Base-by-base conservation (phyloP, 139 green algal species). In the Haematococcus lacustris region DNA sequence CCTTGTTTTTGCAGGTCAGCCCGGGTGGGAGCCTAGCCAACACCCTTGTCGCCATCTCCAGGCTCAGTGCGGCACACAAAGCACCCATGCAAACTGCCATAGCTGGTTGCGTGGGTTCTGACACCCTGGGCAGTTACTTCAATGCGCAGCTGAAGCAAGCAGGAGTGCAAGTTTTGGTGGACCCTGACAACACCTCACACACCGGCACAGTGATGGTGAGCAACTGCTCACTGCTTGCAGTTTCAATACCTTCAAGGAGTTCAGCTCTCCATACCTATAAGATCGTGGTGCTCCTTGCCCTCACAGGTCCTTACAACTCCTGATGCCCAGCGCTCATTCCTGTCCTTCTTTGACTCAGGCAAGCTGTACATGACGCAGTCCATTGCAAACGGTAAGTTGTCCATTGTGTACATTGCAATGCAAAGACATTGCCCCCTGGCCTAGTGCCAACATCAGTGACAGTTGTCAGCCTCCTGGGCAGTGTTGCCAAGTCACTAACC, bases 241-340 rank as follows among this genome's bases (percentile, higher is more conserved):
- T n/a, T n/a, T n/a, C n/a, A n/a, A n/a, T n/a, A n/a, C n/a, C n/a
- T n/a, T n/a, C n/a, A n/a, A n/a, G n/a, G n/a, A n/a, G n/a, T n/a
- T n/a, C n/a, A n/a, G n/a, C n/a, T n/a, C n/a, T n/a, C n/a, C n/a
- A n/a, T n/a, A n/a, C n/a, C n/a, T n/a, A n/a, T n/a, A n/a, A n/a
- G n/a, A n/a, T n/a, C n/a, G n/a, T n/a, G n/a, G n/a, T n/a, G n/a
- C n/a, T n/a, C n/a, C n/a, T n/a, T n/a, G n/a, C n/a, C n/a, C n/a
- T n/a, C n/a, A 3, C 73, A 72, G 28, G 93, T 98, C 33, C 78
- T 98, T 26, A 96, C 90, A 23, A 96, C 90, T 0, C 83, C 86
- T 1, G 93, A 98, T 74, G 93, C 92, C 6, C 89, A 97, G 79
- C 83, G 93, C 38, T 94, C 88, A 38, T 96, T 98, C 81, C 82